Evolutionary conservation across 129 eudicot genomes (phyloP), one percentile per base, ranked within the genome.

Genomic region (Helichrysum umbraculigerum): DNA sequence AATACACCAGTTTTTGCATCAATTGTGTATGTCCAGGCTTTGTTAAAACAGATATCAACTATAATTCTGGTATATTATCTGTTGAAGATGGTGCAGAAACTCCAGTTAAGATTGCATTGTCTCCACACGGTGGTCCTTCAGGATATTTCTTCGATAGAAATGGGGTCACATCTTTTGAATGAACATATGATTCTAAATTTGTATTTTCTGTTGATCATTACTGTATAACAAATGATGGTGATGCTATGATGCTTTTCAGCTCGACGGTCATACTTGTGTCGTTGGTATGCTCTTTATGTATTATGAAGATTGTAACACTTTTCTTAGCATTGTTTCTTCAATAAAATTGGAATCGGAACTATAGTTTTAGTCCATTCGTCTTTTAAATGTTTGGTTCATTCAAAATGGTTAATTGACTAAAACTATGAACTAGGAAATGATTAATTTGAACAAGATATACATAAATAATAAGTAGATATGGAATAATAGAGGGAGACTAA

Each of bases 11-110:
- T 10, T 61, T 83, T 51, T 28, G 12, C 71, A 78, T 89, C 68
- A 89, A 90, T 37, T 73, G 75, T 37, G 83, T 87, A 7, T 77
- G 85, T 20, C 89, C 92, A n/a, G 92, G 92, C 22, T 81, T 15
- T 63, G 88, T 84, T 17, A 84, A 78, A 74, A 85, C 85, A 10
- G 83, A 83, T 71, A 47, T 83, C 0, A 85, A 56, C 39, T 14
- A 37, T 72, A 71, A 82, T 64, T 50, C 37, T 0, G 89, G 87
- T 14, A 21, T 16, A 7, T 85, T 85, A 28, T 42, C 75, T 3
- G 84, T 68, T 3, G 76, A 81, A 68, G 88, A 81, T 30, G 88
- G 91, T 19, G 91, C 86, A 16, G 81, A 72, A 42, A 42, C 74
- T 44, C 76, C 83, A 0, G 85, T 78, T 54, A 68, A 76, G 76